These are phyloP conservation scores for Psophocarpus tetragonolobus DNA, from an alignment of 306 rosid species.

Conservation along the genomic window DNA sequence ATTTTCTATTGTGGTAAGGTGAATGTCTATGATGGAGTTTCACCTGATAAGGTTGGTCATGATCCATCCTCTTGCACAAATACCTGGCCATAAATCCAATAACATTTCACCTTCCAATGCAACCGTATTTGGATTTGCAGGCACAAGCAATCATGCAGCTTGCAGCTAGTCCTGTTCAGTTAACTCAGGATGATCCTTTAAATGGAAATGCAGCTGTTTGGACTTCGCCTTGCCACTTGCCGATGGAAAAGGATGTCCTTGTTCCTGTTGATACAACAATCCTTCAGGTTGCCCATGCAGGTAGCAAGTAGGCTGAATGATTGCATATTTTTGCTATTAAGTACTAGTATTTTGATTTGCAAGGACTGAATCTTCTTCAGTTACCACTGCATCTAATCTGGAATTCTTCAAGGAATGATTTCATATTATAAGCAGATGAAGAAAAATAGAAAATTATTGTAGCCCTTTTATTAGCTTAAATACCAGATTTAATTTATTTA, in stretches of 20 bases:
- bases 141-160: conserved; percentile 89
- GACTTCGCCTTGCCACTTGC: conserved; percentile 56
- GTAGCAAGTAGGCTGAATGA: conserved; percentile 43
- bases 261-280: conserved; percentile 52
- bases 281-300: conserved; percentile 64
- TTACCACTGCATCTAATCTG: conserved; percentile 18
- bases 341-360: not conserved
- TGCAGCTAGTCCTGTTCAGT: conserved; percentile 70
- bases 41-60: conserved; percentile 89
- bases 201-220: conserved; percentile 53
- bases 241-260: conserved; percentile 51
- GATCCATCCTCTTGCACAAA: conserved; percentile 43
- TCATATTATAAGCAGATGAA: conserved; percentile 24
- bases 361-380: conserved; percentile 1
- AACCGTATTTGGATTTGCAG: conserved; percentile 68
- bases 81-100: conserved; percentile 43
- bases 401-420: conserved; percentile 15
- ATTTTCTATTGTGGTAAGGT: conserved; percentile 97
- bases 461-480: not conserved
- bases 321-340: conserved; percentile 2
- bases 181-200: conserved; percentile 51
- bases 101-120: conserved; percentile 40
- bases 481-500: not conserved
- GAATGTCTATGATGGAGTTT: conserved; percentile 89
- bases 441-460: conserved; percentile 19